Conservation (phyloP, 345 rosid genomes). For the Raphanus sativus region DNA sequence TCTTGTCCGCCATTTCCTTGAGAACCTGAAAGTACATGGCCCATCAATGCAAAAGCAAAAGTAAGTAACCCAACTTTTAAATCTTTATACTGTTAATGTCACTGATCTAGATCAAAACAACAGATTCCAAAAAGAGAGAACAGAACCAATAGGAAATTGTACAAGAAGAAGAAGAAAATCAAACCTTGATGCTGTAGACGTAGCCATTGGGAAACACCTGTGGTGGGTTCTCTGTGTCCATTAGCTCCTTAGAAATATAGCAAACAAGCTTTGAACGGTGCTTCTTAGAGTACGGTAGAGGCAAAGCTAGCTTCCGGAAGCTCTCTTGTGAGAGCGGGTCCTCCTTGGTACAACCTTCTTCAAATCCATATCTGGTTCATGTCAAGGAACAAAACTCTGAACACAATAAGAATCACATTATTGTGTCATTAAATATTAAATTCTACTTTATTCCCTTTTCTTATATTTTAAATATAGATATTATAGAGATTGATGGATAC, state of each 20-base stretch:
- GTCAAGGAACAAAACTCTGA: conserved; percentile 44
- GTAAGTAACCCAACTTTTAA: neutral
- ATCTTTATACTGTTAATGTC: neutral
- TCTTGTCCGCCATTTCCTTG: conserved; percentile 86
- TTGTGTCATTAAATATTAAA: neutral
- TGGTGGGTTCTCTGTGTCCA: conserved; percentile 99
- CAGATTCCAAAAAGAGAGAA: conserved; percentile 8
- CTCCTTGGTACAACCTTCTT: conserved; percentile 89
- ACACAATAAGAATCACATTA: conserved; percentile 5
- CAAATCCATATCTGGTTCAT: conserved; percentile 63
- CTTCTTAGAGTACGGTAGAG: conserved; percentile 89
- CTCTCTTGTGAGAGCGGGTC: conserved; percentile 94
- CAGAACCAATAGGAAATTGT: neutral
- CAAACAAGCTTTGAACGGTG: conserved; percentile 97
- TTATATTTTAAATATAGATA: conserved; percentile 5
- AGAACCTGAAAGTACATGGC: conserved; percentile 62
- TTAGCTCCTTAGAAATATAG: conserved; percentile 86
- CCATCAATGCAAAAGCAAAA: conserved; percentile 3
- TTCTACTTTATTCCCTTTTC: neutral
- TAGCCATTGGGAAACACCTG: conserved; percentile 95
- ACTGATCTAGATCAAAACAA: neutral
- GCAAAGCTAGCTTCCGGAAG: conserved; percentile 80
- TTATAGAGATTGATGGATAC: conserved; percentile 54
- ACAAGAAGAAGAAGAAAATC: neutral
- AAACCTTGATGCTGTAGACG: conserved; percentile 91